Conservation (phyloP, 495 filamentous ascomycete species). For the Penicillium maclennaniae region DNA sequence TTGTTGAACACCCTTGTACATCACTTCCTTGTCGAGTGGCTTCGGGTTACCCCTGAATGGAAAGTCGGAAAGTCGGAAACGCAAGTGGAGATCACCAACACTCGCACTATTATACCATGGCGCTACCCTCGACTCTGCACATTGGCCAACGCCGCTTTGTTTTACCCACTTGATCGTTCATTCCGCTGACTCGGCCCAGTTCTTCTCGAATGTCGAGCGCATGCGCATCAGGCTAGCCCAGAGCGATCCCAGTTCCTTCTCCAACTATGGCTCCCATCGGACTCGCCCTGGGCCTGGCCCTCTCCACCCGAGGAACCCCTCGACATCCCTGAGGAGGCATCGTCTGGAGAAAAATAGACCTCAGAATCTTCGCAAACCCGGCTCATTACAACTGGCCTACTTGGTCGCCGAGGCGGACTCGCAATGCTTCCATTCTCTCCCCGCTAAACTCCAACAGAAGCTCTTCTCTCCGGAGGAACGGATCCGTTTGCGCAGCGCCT, state of each 20-base stretch:
- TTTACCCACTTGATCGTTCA: constrained; percentile 7
- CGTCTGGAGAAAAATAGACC: constrained; percentile 18
- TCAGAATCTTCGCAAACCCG: constrained; percentile 33
- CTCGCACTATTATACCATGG: constrained; percentile 30
- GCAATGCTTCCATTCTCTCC: constrained; percentile 66
- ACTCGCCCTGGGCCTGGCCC: constrained; percentile 13
- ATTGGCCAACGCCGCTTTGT: constrained; percentile 11
- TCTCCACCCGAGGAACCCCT: constrained; percentile 7
- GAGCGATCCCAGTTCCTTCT: constrained; percentile 21
- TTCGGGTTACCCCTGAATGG: constrained; percentile 12
- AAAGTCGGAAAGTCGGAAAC: not conserved
- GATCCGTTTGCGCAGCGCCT: constrained; percentile 50
- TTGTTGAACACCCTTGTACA: not conserved
- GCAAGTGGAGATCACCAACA: constrained; percentile 19
- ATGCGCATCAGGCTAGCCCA: constrained; percentile 32
- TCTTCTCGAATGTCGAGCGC: constrained; percentile 42
- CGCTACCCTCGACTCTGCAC: constrained; percentile 5
- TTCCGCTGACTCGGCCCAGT: constrained; percentile 25
- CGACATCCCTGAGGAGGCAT: constrained; percentile 12
- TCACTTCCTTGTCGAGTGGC: not conserved
- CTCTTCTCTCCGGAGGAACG: constrained; percentile 75
- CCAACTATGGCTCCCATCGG: constrained; percentile 20
- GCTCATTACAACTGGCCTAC: constrained; percentile 38
- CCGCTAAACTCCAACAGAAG: constrained; percentile 65
- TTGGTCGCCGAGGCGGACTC: constrained; percentile 54